Evolutionary conservation across 495 filamentous ascomycete species (phyloP), one percentile per base, ranked within the genome.

Genomic region (Saxophila tyrrhenica): DNA sequence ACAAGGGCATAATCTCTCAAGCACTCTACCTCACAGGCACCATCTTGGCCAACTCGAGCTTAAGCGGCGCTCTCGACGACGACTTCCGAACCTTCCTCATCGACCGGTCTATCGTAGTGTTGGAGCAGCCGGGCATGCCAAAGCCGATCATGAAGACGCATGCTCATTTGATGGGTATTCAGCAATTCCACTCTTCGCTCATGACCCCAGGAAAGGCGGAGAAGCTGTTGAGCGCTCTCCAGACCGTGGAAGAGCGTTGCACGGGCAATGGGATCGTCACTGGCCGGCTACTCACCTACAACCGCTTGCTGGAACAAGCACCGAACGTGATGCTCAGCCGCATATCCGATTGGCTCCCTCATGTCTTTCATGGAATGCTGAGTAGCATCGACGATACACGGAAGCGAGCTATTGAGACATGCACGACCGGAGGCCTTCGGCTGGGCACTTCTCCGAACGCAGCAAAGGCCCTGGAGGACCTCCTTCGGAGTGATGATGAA

Each of bases 51-150:
- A 82, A 84, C 25, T 73, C 77, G 3, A 74, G 75, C 2, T 74
- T 92, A 25, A 77, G 81, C 2, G 72, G 75, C 11, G 73, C 74
- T 8, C 66, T 96, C 21, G 74, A 84, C 2, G 79, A 85, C 41
- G 87, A 90, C 2, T 92, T 94, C 62, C 81, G 80, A 46, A 67
- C 76, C 16, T 95, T 87, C 63, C 73, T 95, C 25, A 69, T 94
- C 46, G 89, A 96, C 23, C 78, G 87, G 50, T 81, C 83, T 21
- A 85, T 92, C 51, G 73, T 73, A 32, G 77, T 76, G 24, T 76
- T 95, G 48, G 72, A 82, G 51, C 75, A 85, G 60, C 59, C 67
- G 2, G 75, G 77, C 41, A 72, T 76, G 16, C 80, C 89, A 0
- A 98, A 98, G 59, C 81, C 86, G 7, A 71, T 94, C 1, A 69